These are phyloP conservation scores for Emmonsiellopsis sp. DNA, from an alignment of 2,329 filamentous ascomycete species.

Conservation along the genomic window DNA sequence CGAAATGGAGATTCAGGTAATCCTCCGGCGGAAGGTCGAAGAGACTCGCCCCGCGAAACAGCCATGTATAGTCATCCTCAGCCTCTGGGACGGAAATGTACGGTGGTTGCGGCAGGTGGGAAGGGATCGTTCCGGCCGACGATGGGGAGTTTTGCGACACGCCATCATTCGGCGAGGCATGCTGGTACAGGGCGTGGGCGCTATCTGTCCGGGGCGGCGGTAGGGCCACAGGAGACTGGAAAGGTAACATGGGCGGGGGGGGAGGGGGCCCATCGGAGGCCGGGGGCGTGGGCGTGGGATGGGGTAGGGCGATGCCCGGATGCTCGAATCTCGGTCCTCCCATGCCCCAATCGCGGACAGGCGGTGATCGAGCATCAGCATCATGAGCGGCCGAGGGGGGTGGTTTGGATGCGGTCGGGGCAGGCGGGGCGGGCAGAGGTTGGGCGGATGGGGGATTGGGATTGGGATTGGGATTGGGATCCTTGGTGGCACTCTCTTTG, in stretches of 20 bases:
- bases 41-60: slow-evolving; percentile 10
- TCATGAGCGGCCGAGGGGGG: slow-evolving; percentile 1
- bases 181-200: neutral
- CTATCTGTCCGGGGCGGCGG: slow-evolving; percentile 6
- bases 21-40: slow-evolving; percentile 13
- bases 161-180: slow-evolving; percentile 2
- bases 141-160: slow-evolving; percentile 5
- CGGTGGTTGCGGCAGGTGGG: slow-evolving; percentile 5
- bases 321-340: neutral
- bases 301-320: neutral
- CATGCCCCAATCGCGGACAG: neutral
- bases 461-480: neutral
- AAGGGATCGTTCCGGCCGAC: slow-evolving; percentile 3
- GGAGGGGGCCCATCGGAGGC: neutral
- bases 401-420: neutral
- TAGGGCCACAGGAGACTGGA: slow-evolving; percentile 3
- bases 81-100: slow-evolving; percentile 1
- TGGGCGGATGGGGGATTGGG: neutral
- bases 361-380: slow-evolving; percentile 5
- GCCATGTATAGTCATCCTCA: slow-evolving; percentile 10
- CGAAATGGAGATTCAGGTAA: slow-evolving; percentile 13
- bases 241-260: neutral
- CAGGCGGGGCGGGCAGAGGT: neutral
- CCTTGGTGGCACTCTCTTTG: slow-evolving; percentile 2
- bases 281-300: neutral